Base-by-base conservation (phyloP, 1,284 basidiomycete species). In the Quambalaria eucalypti region DNA sequence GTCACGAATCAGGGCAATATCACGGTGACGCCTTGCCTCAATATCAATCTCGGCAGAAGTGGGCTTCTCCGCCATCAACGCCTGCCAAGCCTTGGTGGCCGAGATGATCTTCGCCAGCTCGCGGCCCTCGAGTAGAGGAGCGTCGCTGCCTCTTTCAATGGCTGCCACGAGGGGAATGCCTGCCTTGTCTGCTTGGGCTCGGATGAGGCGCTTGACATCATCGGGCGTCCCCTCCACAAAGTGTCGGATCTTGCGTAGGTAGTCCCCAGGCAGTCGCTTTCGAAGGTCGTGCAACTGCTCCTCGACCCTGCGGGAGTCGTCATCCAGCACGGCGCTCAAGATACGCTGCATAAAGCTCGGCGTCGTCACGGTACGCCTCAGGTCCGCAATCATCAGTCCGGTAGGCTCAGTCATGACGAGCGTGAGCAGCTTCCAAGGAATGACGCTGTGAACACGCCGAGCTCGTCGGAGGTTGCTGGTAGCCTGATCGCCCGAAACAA, bases 141-240 rank as follows among this genome's bases (percentile, higher is more conserved):
- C 58, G 39, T 74, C 70, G 6, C 64, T 66, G 29, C 71, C 67
- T 38, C 71, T 64, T 2, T 66, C 65, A 50, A 74, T 74, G 16
- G 71, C 71, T 9, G 70, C 66, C 7, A 74, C 71, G 8, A 74
- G 63, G 19, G 71, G 71, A 16, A 74, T 72, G 40, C 61, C 64
- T 4, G 66, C 64, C 39, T 55, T 59, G 33, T 62, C 54, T 3
- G 71, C 68, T 39, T 70, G 66, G 51, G 65, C 59, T 23, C 71
- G 66, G 44, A 74, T 64, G 36, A 74, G 60, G 31, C 71, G 64
- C 66, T 74, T 74, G 42, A 66, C 47, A 42, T 69, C 64, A 53
- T 65, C 70, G 4, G 66, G 64, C 28, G 60, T 65, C 6, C 16
- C 19, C 28, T 69, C 61, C 30, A 69, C 70, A 52, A 65, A 74